phyloP scores from a whole-genome alignment of 192 early-diverging fungal species.

The Backusella tarrabulga region DNA sequence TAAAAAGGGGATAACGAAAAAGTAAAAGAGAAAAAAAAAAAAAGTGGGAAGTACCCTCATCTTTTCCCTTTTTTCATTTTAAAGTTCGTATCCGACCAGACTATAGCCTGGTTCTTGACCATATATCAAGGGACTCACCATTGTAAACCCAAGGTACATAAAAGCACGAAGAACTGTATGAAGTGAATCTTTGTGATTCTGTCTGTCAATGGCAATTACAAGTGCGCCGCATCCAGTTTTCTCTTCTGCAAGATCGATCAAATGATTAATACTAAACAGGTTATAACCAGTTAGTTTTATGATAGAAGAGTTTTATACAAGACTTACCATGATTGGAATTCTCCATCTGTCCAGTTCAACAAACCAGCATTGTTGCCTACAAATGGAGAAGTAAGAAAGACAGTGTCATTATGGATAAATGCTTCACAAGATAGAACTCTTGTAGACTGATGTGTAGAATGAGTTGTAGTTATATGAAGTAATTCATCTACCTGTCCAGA shows the following conservation, averaged over 20 bases:
- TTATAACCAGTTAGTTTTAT: neutral
- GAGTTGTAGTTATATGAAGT: constrained; percentile 10
- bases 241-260: constrained; percentile 40
- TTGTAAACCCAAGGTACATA: constrained; percentile 64
- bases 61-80: constrained; percentile 13
- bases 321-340: constrained; percentile 32
- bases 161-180: constrained; percentile 53
- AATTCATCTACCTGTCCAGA: constrained; percentile 12
- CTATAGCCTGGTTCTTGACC: constrained; percentile 52
- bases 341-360: constrained; percentile 26
- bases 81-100: constrained; percentile 60
- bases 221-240: constrained; percentile 31
- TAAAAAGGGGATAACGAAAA: too few relatives aligned
- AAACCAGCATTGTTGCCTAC: constrained; percentile 16
- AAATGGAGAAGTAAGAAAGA: constrained; percentile 30
- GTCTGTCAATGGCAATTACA: constrained; percentile 30
- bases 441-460: neutral
- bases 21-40: neutral
- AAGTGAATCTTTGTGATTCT: neutral
- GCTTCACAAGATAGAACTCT: constrained; percentile 27
- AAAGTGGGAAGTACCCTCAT: neutral
- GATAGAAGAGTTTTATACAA: neutral
- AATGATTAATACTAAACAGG: constrained; percentile 26
- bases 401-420: constrained; percentile 33
- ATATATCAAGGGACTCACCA: constrained; percentile 56